Evolutionary conservation across 2,329 filamentous ascomycete species (phyloP).

Genomic region (Ilyonectria destructans): DNA sequence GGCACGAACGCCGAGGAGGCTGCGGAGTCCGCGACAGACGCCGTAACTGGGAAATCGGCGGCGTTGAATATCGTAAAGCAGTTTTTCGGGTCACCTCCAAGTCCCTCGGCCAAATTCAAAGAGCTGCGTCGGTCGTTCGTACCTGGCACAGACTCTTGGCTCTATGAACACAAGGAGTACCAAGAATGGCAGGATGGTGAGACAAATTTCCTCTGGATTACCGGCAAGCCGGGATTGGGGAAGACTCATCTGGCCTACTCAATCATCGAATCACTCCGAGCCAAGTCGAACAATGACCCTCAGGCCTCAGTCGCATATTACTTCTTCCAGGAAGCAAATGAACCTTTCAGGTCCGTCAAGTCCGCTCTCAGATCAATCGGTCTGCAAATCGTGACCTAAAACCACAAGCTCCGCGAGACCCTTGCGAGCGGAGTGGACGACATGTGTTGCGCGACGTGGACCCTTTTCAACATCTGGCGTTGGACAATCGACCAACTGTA

Average conservation of each 20-base stretch:
- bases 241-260: not conserved
- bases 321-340: not conserved
- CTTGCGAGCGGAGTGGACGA: not conserved
- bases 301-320: not conserved
- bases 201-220: not conserved
- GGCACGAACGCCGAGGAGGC: not conserved
- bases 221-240: not conserved
- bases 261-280: not conserved
- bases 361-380: not conserved
- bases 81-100: not conserved
- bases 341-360: not conserved
- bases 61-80: not conserved
- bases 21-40: not conserved
- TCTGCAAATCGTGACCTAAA: not conserved
- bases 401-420: not conserved
- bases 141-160: not conserved
- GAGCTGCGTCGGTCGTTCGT: not conserved
- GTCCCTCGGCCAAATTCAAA: not conserved
- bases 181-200: not conserved
- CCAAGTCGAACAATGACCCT: not conserved
- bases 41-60: not conserved
- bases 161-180: not conserved
- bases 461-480: not conserved
- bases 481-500: not conserved
- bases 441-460: not conserved